Evolutionary conservation across 2,329 filamentous ascomycete species (phyloP).

Genomic region (Pseudogymnoascus sp.): DNA sequence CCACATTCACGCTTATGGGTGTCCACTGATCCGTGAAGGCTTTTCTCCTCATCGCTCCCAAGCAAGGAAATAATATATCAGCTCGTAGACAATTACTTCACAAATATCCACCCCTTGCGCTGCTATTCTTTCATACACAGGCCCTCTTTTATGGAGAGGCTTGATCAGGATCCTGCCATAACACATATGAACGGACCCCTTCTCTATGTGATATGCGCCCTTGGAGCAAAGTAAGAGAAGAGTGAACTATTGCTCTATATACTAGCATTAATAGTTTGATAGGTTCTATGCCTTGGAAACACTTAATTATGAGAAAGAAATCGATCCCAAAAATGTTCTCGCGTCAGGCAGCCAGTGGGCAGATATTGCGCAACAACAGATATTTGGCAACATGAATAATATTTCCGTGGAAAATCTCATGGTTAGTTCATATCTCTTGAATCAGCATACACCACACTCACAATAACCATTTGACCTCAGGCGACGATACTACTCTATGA

Average conservation of each 20-base stretch:
- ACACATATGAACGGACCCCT: slow-evolving; percentile 19
- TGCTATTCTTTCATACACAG: slow-evolving; percentile 27
- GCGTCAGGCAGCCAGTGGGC: slow-evolving; percentile 10
- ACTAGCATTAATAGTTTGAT: neutral
- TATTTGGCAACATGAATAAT: slow-evolving; percentile 7
- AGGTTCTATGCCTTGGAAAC: slow-evolving; percentile 6
- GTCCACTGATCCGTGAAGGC: neutral
- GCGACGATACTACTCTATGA: slow-evolving; percentile 28
- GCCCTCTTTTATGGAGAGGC: slow-evolving; percentile 23
- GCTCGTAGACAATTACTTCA: slow-evolving; percentile 24
- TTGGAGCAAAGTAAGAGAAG: slow-evolving; percentile 22
- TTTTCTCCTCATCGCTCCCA: slow-evolving; percentile 3
- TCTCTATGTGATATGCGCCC: slow-evolving; percentile 23
- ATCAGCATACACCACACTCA: neutral
- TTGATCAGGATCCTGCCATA: slow-evolving; percentile 20
- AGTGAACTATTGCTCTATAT: neutral
- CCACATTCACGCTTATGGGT: neutral
- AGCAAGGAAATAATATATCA: neutral
- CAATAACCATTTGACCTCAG: slow-evolving; percentile 14
- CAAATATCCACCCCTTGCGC: slow-evolving; percentile 25
- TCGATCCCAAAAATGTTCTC: neutral
- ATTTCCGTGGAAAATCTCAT: slow-evolving; percentile 11
- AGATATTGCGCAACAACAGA: slow-evolving; percentile 1
- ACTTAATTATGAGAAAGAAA: neutral
- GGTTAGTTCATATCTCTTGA: neutral